Percentiles rank a stretch among this genome's conserved stretches.
Conservation (phyloP, 2,329 filamentous ascomycete species). For the Aspergillus glaucus region DNA sequence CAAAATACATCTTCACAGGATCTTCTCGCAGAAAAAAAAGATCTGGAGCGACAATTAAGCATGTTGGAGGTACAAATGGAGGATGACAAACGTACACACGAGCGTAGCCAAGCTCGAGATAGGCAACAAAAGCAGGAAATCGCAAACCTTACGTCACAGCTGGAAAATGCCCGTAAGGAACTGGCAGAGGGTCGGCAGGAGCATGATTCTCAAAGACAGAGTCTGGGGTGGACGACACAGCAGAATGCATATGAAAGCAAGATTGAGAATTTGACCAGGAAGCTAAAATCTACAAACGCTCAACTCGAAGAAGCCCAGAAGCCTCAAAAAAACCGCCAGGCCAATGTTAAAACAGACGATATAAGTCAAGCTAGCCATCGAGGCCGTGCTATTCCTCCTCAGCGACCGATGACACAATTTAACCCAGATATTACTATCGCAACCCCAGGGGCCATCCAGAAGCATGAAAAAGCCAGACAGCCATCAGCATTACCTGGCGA, state of each 20-base stretch:
- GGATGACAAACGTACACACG: constrained; percentile 66
- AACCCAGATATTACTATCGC: constrained; percentile 44
- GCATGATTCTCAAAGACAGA: constrained; percentile 49
- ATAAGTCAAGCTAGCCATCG: constrained; percentile 24
- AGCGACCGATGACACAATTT: constrained; percentile 25
- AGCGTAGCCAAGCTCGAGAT: constrained; percentile 46
- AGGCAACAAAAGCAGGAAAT: constrained; percentile 35
- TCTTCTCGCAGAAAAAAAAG: constrained; percentile 69
- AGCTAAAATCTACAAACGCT: constrained; percentile 63
- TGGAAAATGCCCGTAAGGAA: constrained; percentile 46
- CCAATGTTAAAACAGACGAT: constrained; percentile 20
- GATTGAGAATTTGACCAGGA: constrained; percentile 61
- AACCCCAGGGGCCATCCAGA: constrained; percentile 44
- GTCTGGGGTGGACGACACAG: constrained; percentile 56
- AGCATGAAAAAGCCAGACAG: constrained; percentile 52
- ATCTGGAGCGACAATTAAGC: constrained; percentile 70
- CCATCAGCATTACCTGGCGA: constrained; percentile 63
- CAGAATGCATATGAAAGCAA: constrained; percentile 64
- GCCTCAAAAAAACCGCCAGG: constrained; percentile 36
- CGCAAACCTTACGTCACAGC: constrained; percentile 32
- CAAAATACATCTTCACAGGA: constrained; percentile 59
- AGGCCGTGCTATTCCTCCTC: constrained; percentile 37
- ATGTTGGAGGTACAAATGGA: constrained; percentile 75
- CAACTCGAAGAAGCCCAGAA: constrained; percentile 62
- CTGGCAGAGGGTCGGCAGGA: constrained; percentile 45